phyloP scores from a whole-genome alignment of 2,329 filamentous ascomycete genomes.

The Emmonsia crescens region DNA sequence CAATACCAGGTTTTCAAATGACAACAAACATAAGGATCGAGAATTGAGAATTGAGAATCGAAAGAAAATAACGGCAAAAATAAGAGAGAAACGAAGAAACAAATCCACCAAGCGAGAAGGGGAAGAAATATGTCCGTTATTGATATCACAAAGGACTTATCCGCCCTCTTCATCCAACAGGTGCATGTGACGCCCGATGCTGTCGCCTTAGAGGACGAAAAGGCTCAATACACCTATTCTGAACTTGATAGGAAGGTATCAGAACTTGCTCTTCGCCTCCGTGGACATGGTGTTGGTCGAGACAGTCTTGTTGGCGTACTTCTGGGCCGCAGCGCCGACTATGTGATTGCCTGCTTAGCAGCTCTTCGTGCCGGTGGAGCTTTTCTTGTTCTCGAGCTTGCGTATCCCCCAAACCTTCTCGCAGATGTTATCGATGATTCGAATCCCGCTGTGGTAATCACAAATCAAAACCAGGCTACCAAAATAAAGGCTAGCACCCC shows the following conservation, averaged over 20 bases:
- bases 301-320: constrained; percentile 67
- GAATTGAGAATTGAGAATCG: not conserved
- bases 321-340: constrained; percentile 63
- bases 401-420: constrained; percentile 63
- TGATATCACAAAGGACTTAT: constrained; percentile 61
- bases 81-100: not conserved
- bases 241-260: constrained; percentile 59
- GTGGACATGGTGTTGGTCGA: constrained; percentile 55
- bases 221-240: constrained; percentile 56
- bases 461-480: constrained; percentile 51
- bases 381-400: constrained; percentile 68
- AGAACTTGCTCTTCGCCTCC: constrained; percentile 53
- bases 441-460: constrained; percentile 59
- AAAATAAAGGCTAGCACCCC: constrained; percentile 53
- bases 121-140: constrained; percentile 29
- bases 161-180: constrained; percentile 60
- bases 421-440: constrained; percentile 70
- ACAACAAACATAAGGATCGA: not conserved
- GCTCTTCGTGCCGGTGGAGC: constrained; percentile 69
- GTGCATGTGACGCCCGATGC: constrained; percentile 57
- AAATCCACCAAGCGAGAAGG: not conserved
- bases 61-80: not conserved
- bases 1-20: not conserved
- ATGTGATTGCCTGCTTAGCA: constrained; percentile 68
- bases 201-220: constrained; percentile 61